Evolutionary conservation across 2,329 filamentous ascomycete genomes (phyloP), one percentile per base, ranked within the genome.

Genomic region (Parascedosporium putredinis): DNA sequence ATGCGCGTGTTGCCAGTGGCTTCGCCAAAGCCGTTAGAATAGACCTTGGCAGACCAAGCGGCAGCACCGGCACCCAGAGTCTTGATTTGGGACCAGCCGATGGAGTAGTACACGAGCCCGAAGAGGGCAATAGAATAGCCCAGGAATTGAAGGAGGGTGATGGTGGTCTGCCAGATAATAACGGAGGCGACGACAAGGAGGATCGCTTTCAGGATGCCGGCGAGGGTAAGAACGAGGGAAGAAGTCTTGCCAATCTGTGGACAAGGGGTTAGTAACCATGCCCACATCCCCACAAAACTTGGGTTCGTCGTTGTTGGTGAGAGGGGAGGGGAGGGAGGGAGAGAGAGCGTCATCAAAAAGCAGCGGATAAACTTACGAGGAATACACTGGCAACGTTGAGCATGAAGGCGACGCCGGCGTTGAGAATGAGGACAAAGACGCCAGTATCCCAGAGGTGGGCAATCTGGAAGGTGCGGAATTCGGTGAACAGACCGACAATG

Each of bases 371-470:
- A 71, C 83, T 61, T 77, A 91, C 86, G 67, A 94, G 64, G 69
- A 89, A 88, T n/a, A 93, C 86, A 55, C 88, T 87, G 36, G 86
- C 85, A 29, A 93, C 77, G 66, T 93, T 94, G 56, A 93, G 72
- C 57, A 86, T 62, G 67, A 93, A 93, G 1, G 88, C 88, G 51
- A 90, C 75, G 54, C 78, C 66, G n/a, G 86, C 88, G 64, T 93
- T 93, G 55, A 79, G 70, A 45, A 88, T 57, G 20, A 94, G 73
- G 52, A 81, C 75, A 56, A 75, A 71, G 51, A 81, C 67, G 24
- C 88, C 88, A 5, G 86, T 64, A 24, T 74, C 72, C 59, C 79
- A 73, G 55, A 89, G 69, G 57, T 90, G 81, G 40, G 69, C 75
- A 67, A 82, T 73, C 44, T 78, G 74, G 67, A 94, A 79, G 33